Evolutionary conservation across 768 basidiomycete species (phyloP), one percentile per base, ranked within the genome.

Genomic region (Fomitopsis serialis): DNA sequence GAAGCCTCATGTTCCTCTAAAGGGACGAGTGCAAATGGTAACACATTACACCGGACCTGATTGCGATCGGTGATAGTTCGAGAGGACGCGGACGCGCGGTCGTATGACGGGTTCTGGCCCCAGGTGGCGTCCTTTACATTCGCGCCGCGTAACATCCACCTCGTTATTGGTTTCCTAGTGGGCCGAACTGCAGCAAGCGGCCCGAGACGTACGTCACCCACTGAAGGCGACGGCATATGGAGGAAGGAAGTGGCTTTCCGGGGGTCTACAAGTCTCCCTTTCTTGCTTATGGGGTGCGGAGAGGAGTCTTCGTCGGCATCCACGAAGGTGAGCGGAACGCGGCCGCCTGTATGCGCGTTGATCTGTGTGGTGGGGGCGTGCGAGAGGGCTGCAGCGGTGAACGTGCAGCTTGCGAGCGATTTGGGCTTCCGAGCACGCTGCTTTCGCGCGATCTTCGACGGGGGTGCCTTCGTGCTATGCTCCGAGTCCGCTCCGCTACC

Each of bases 301-400:
- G 51, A 60, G 19, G 43, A 27, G 25, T 36, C 54, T 17, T 52
- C 36, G 17, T 54, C 27, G 34, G 22, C 52, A 35, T 60, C 54
- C 3, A 63, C 61, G 52, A 70, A 61, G 24, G 59, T 65, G 17
- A 74, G 56, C 42, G 71, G 62, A 13, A 52, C 57, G 11, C 70
- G 63, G 45, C 55, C 56, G 58, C 45, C 25, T 53, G 49, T 50
- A 54, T 62, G 59, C 50, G 61, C 52, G 37, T 34, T 24, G 46
- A 54, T 45, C 56, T 15, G 64, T 60, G 17, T 64, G 11, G 71
- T 63, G 25, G 72, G 62, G 10, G 68, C 71, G 48, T 68, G 61
- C 1, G 72, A 69, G 32, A 69, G 54, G 9, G 71, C 55, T 40
- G 71, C 69, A 42, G 73, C 73, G 45, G 66, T 65, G 24, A 72